These are phyloP conservation scores for Sclerotinia nivalis DNA, from an alignment of 2,329 filamentous ascomycete genomes.

Conservation along the genomic window DNA sequence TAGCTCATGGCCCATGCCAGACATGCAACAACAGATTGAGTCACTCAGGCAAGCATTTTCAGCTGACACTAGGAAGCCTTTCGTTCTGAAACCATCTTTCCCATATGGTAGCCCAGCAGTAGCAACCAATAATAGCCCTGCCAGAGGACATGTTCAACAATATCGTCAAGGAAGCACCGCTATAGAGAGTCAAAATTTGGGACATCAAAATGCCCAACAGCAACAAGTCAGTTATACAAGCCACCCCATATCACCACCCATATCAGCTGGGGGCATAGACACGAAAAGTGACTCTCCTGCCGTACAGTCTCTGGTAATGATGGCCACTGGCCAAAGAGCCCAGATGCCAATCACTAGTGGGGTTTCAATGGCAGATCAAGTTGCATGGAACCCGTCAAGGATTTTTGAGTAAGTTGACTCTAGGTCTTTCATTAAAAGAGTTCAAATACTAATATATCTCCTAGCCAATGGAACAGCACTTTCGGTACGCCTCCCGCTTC, in stretches of 20 bases:
- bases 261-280: slow-evolving; percentile 70
- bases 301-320: slow-evolving; percentile 71
- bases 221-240: slow-evolving; percentile 62
- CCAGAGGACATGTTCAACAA: slow-evolving; percentile 29
- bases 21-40: slow-evolving; percentile 88
- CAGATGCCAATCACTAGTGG: slow-evolving; percentile 49
- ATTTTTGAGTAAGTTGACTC: slow-evolving; percentile 78
- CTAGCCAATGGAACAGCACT: slow-evolving; percentile 90
- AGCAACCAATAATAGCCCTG: slow-evolving; percentile 34
- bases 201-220: slow-evolving; percentile 53
- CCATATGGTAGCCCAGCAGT: slow-evolving; percentile 73
- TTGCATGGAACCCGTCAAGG: slow-evolving; percentile 79
- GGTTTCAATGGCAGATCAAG: slow-evolving; percentile 55
- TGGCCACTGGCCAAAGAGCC: slow-evolving; percentile 53
- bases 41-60: slow-evolving; percentile 89
- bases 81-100: slow-evolving; percentile 85
- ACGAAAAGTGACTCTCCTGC: slow-evolving; percentile 75
- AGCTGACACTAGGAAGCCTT: slow-evolving; percentile 78
- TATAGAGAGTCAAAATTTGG: slow-evolving; percentile 49
- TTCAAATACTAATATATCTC: slow-evolving; percentile 35
- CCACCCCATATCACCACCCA: slow-evolving; percentile 78
- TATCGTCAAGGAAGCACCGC: slow-evolving; percentile 37
- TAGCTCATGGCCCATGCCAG: slow-evolving; percentile 80
- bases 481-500: slow-evolving; percentile 63
- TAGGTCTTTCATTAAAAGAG: background rate